These are phyloP conservation scores for Spinellus fusiger DNA, from an alignment of 192 early-diverging fungal genomes.

Conservation along the genomic window DNA sequence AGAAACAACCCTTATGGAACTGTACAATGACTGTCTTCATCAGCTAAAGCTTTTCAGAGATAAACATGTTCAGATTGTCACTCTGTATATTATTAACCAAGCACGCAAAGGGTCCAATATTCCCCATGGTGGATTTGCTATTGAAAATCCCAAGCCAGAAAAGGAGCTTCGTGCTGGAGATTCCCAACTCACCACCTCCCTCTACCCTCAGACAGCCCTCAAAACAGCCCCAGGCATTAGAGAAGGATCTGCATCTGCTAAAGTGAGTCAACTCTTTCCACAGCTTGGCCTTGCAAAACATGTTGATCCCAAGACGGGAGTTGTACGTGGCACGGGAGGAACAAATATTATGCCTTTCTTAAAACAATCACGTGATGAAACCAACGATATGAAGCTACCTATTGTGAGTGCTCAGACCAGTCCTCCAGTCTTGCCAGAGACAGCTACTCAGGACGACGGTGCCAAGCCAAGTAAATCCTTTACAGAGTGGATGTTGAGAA, in stretches of 20 bases:
- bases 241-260: conserved; percentile 7
- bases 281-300: conserved; percentile 52
- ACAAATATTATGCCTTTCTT: conserved; percentile 91
- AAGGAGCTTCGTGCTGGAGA: background rate
- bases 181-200: conserved; percentile 6
- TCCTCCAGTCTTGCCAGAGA: too few relatives aligned
- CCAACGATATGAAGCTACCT: conserved; percentile 44
- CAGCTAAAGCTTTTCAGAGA: conserved; percentile 85
- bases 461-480: background rate
- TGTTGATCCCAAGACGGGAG: conserved; percentile 44
- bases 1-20: conserved; percentile 14
- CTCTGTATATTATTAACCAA: conserved; percentile 84
- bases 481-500: conserved; percentile 24
- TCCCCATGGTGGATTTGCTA: conserved; percentile 51
- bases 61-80: conserved; percentile 88
- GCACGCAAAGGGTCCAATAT: conserved; percentile 65
- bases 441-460: too few relatives aligned
- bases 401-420: background rate
- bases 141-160: too few relatives aligned
- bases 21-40: conserved; percentile 78
- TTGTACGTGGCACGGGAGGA: conserved; percentile 75
- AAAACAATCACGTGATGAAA: conserved; percentile 85
- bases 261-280: conserved; percentile 19
- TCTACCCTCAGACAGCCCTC: conserved; percentile 31
- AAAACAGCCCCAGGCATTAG: conserved; percentile 12